Percentiles rank a stretch among this genome's conserved stretches.
phyloP scores from a whole-genome alignment of 2,329 filamentous ascomycete species.

The Apiospora saccharicola region DNA sequence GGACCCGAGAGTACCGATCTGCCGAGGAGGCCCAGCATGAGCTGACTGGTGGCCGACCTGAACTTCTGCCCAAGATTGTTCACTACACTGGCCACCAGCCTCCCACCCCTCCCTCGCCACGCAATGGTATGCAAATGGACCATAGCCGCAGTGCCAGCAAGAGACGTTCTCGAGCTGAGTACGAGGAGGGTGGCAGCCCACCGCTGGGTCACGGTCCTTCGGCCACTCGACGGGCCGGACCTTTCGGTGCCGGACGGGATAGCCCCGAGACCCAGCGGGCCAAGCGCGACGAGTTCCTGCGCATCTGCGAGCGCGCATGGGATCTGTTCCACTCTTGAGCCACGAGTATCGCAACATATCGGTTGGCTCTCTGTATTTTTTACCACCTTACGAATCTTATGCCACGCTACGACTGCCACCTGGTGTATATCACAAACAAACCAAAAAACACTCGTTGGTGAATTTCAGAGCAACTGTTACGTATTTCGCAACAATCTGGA shows the following conservation, averaged over 20 bases:
- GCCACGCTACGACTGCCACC: conserved; percentile 29
- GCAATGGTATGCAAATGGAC: conserved; percentile 59
- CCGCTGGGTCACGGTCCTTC: conserved; percentile 77
- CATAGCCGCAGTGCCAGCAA: conserved; percentile 68
- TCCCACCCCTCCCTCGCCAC: conserved; percentile 86
- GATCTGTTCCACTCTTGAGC: conserved; percentile 91
- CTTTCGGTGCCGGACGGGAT: conserved; percentile 83
- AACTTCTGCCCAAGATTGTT: conserved; percentile 89
- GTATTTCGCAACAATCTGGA: conserved; percentile 25
- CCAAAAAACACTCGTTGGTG: conserved; percentile 9
- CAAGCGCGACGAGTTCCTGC: conserved; percentile 93
- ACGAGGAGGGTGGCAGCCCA: conserved; percentile 89
- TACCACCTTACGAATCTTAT: conserved; percentile 35
- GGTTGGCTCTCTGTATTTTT: conserved; percentile 23
- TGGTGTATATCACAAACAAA: conserved; percentile 18
- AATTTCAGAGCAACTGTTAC: conserved; percentile 23
- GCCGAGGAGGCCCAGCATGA: conserved; percentile 95
- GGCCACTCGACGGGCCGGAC: conserved; percentile 63
- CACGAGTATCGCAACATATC: conserved; percentile 20
- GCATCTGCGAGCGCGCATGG: conserved; percentile 89
- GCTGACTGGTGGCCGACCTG: conserved; percentile 88
- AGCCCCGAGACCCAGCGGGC: conserved; percentile 81
- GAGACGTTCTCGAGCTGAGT: conserved; percentile 85
- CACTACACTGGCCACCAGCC: conserved; percentile 96
- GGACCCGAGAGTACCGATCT: conserved; percentile 88